These are phyloP conservation scores for Thoreauomyces humboldtii DNA, from an alignment of 192 early-diverging fungal genomes.

Conservation along the genomic window DNA sequence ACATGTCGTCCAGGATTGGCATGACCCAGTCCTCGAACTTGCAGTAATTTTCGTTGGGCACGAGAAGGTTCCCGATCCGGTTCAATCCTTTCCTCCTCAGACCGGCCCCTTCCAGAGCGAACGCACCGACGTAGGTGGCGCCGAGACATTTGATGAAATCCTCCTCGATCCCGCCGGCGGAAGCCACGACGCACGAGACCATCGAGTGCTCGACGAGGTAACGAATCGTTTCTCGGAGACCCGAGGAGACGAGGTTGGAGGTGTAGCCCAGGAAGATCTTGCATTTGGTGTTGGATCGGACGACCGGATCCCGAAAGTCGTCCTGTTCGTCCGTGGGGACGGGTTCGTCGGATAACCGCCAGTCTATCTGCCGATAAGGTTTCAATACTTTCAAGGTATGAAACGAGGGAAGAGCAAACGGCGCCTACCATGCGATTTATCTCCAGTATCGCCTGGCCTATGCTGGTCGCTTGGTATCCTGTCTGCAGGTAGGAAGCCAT, in stretches of 20 bases:
- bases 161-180: conserved; percentile 95
- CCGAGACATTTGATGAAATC: conserved; percentile 98
- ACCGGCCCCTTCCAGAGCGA: conserved; percentile 69
- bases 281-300: conserved; percentile 73
- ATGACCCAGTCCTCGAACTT: conserved; percentile 99
- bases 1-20: conserved; percentile 89
- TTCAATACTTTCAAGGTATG: conserved; percentile 17
- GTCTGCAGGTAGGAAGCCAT: conserved; percentile 71
- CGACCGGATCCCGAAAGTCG: conserved; percentile 55
- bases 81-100: conserved; percentile 89
- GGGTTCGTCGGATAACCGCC: conserved; percentile 90
- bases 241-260: conserved; percentile 95
- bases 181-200: conserved; percentile 78
- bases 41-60: conserved; percentile 99
- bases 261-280: conserved; percentile 98
- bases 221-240: conserved; percentile 85
- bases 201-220: conserved; percentile 87
- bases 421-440: conserved; percentile 83
- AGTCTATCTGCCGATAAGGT: conserved; percentile 52
- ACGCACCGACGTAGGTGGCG: conserved; percentile 82
- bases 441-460: conserved; percentile 86
- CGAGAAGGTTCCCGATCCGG: conserved; percentile 93
- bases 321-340: conserved; percentile 57
- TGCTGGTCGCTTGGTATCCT: conserved; percentile 90
- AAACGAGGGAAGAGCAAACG: too few species aligned